Conservation (phyloP, 805 yeast genomes). For the Ascoidea asiatica region DNA sequence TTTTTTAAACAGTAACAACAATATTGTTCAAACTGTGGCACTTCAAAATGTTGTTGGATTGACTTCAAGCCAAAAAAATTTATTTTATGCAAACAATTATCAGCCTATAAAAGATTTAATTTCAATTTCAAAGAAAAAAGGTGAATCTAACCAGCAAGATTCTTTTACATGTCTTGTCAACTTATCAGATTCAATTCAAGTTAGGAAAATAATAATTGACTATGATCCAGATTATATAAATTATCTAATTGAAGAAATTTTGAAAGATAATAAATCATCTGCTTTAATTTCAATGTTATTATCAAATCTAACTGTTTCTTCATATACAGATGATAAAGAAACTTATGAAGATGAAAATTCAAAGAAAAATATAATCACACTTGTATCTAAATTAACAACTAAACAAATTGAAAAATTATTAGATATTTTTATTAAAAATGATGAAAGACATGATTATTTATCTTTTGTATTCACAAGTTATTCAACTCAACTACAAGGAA, state of each 20-base stretch:
- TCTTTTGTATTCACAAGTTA: constrained; percentile 84
- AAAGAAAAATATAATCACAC: constrained; percentile 37
- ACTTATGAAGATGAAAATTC: constrained; percentile 19
- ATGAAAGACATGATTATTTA: constrained; percentile 69
- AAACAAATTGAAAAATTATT: constrained; percentile 65
- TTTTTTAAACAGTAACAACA: constrained; percentile 7
- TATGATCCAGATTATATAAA: constrained; percentile 42
- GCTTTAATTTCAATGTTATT: constrained; percentile 76
- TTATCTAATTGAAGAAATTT: constrained; percentile 35
- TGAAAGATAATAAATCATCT: constrained; percentile 48
- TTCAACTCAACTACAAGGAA: constrained; percentile 62
- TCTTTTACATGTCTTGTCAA: constrained; percentile 64
- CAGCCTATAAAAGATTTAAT: constrained; percentile 9
- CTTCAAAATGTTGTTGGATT: constrained; percentile 10
- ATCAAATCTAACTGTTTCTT: constrained; percentile 66
- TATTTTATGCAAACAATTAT: constrained; percentile 7
- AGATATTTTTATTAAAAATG: constrained; percentile 75
- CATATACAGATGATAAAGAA: constrained; percentile 16
- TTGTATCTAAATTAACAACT: constrained; percentile 19
- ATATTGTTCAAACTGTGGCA: constrained; percentile 9
- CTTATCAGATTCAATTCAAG: constrained; percentile 53
- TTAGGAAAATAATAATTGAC: constrained; percentile 51
- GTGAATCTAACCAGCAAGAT: constrained; percentile 22
- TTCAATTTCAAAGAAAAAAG: constrained; percentile 6
- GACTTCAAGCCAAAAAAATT: constrained; percentile 8